Base-by-base conservation (phyloP, 305 asterid species). In the Rubia peregrina region DNA sequence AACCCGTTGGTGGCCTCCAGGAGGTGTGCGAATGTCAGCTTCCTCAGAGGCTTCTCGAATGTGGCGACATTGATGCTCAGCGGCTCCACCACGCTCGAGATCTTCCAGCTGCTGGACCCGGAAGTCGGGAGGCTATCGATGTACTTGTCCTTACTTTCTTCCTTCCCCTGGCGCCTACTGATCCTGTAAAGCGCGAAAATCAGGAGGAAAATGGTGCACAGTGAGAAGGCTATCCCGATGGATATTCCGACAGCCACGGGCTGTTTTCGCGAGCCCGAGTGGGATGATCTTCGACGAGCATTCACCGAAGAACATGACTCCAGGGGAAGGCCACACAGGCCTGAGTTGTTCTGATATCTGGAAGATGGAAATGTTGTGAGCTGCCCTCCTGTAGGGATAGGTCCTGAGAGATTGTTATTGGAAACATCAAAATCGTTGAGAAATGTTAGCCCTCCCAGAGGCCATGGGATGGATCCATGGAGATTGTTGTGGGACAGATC, bases 1-100 rank as follows among this genome's bases (percentile, higher is more conserved):
- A 92, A 92, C 3, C 98, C 98, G 6, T 92, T 90, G 0, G 98
- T 92, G 13, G 98, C 98, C 51, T 88, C 96, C 0, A 92, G 88
- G 22, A 92, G 75, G 74, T 92, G 95, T 0, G 90, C 98, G 36
- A 92, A 92, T 0, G 98, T 92, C 36, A 92, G 86, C 82, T 92
- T 92, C 71, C 91, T 72, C 69, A 92, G 62, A 12, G 98, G 98
- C 84, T 92, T 92, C 69, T 87, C 98, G 17, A 92, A 92, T 1
- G 96, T 87, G 0, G 96, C 96, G n/a, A 92, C 96, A 13, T 87
- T 92, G 63, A 92, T 92, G 88, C 98, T 92, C 1, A 92, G 75
- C 6, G 98, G 98, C 91, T 92, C 96, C 9, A 87, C 90, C 44
- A 92, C 96, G 16, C 84, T 77, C 0, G 96, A 87, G 11, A 92